Conservation (phyloP, 78 protist species). For the Salpingoeca rosetta region DNA sequence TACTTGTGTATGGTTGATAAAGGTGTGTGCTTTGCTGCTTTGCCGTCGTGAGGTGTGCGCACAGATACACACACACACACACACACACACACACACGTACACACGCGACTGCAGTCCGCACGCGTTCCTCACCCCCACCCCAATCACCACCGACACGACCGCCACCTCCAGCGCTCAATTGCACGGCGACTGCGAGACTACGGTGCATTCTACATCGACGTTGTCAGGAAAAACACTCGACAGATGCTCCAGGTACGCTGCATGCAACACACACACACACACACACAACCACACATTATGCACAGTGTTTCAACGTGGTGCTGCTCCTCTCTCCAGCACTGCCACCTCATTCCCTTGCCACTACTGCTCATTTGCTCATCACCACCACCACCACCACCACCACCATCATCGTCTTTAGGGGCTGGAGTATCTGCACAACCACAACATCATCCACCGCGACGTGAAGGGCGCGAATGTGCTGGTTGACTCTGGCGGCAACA, state of each 20-base stretch:
- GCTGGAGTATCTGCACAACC: constrained; percentile 35
- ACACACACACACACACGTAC: background rate
- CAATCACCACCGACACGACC: background rate
- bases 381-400: too few species aligned
- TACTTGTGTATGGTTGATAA: background rate
- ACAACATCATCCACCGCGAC: constrained; percentile 47
- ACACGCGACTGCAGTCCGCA: too few species aligned
- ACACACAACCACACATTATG: too few species aligned
- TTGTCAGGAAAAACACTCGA: background rate
- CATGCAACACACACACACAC: too few species aligned
- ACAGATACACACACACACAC: too few species aligned
- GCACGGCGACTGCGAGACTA: background rate
- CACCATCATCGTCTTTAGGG: too few species aligned
- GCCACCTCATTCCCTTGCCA: too few species aligned
- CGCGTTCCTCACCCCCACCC: background rate
- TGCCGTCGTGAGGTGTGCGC: too few species aligned
- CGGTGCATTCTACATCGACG: background rate
- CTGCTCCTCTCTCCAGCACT: too few species aligned
- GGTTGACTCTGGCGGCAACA: background rate
- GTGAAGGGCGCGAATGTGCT: constrained; percentile 44
- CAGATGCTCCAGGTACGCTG: constrained; percentile 8
- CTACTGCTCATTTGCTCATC: too few species aligned
- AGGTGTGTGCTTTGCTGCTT: background rate
- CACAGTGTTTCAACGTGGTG: too few species aligned
- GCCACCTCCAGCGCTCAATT: background rate